Evolutionary conservation across 805 yeast genomes (phyloP).

Genomic region (Cyberlindnera americana): DNA sequence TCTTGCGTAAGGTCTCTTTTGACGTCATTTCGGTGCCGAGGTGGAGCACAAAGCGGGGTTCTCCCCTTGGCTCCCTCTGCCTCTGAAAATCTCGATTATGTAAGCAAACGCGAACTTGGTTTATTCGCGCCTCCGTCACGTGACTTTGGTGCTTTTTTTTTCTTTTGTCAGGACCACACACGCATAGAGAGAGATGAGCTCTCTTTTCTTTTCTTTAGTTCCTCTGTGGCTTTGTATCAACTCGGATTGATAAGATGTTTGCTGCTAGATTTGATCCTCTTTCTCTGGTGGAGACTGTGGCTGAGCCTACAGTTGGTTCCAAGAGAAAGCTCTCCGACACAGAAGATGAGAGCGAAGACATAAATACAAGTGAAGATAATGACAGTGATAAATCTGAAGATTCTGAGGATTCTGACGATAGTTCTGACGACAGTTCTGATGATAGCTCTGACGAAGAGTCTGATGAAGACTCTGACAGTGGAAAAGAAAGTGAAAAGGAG

Average conservation of each 20-base stretch:
- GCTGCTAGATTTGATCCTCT: constrained; percentile 63
- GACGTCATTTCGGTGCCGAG: no score
- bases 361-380: constrained; percentile 7
- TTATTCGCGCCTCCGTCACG: not conserved
- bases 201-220: not conserved
- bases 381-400: constrained; percentile 12
- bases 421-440: constrained; percentile 12
- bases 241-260: no score
- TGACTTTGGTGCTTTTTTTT: not conserved
- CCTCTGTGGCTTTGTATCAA: no score
- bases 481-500: constrained; percentile 9
- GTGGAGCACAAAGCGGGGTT: no score
- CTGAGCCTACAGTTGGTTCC: not conserved
- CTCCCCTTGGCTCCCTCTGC: no score
- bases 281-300: constrained; percentile 16
- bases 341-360: not conserved
- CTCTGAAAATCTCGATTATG: no score
- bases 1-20: no score
- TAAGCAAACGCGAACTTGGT: not conserved
- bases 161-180: not conserved
- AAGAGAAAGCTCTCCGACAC: constrained; percentile 27
- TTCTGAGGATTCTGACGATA: constrained; percentile 17
- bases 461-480: constrained; percentile 18
- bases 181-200: not conserved
- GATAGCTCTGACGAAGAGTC: constrained; percentile 18